Percentiles rank a stretch among this genome's conserved stretches.
Conservation (phyloP, 73 alveolate genomes). For the Urostyla sp. region DNA sequence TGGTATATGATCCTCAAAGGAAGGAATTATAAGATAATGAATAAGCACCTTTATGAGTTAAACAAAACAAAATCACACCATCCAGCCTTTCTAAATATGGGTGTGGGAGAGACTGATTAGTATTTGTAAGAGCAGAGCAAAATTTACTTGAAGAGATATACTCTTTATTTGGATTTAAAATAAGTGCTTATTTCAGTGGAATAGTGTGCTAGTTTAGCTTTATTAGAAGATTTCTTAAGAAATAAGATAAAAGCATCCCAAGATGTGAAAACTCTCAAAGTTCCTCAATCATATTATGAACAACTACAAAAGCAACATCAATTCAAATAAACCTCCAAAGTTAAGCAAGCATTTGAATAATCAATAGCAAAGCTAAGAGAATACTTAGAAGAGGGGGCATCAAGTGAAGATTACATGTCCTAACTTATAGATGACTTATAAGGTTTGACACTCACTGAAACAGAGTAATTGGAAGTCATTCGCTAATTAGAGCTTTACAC, state of each 20-base stretch:
- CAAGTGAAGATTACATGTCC: no score
- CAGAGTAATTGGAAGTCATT: no score
- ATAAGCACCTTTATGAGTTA: not conserved
- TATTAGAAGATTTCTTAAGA: conserved; percentile 58
- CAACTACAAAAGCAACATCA: no score
- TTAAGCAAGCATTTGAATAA: no score
- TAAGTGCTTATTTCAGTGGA: conserved; percentile 59
- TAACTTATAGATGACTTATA: no score
- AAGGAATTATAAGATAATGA: conserved; percentile 2
- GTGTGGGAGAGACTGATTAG: not conserved
- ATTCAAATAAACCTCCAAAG: no score
- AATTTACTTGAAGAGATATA: conserved; percentile 49
- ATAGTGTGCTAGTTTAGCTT: conserved; percentile 44
- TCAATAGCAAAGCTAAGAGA: no score
- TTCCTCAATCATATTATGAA: conserved; percentile 26
- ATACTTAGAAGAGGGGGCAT: no score
- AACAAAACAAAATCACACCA: conserved; percentile 17
- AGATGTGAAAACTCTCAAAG: conserved; percentile 51
- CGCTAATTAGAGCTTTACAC: no score
- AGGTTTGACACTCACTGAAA: no score
- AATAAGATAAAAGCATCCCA: conserved; percentile 15
- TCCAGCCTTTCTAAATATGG: conserved; percentile 19
- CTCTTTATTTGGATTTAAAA: conserved; percentile 39
- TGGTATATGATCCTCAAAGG: conserved; percentile 35
- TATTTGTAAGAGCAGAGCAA: conserved; percentile 15